Evolutionary conservation across 805 yeast species (phyloP).

Genomic region (Candida ficus): DNA sequence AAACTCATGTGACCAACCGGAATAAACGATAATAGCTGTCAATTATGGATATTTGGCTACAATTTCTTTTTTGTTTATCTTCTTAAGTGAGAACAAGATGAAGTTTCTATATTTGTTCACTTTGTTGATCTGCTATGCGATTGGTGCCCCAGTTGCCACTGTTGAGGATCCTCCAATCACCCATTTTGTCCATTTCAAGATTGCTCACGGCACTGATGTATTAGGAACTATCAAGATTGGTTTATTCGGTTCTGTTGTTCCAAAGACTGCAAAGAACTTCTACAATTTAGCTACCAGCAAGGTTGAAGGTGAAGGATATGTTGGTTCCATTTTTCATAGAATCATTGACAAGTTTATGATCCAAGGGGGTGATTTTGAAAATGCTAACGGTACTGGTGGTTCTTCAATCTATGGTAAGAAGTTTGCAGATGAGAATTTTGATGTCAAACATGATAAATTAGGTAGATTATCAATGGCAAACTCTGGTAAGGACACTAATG

Average conservation of each 20-base stretch:
- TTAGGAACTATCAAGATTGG: conserved; percentile 45
- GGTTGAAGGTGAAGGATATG: conserved; percentile 37
- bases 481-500: conserved; percentile 62
- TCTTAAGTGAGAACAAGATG: conserved; percentile 12
- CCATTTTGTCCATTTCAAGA: conserved; percentile 21
- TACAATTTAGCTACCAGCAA: conserved; percentile 36
- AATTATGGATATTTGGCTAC: too few species aligned
- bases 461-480: conserved; percentile 72
- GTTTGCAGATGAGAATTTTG: conserved; percentile 74
- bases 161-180: conserved; percentile 23
- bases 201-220: conserved; percentile 17
- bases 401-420: conserved; percentile 69
- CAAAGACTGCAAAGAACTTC: conserved; percentile 60
- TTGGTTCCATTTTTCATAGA: conserved; percentile 64
- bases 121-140: conserved; percentile 4
- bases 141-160: conserved; percentile 11
- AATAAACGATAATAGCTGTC: too few species aligned
- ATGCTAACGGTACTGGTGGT: conserved; percentile 67
- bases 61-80: too few species aligned
- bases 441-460: conserved; percentile 61
- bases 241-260: conserved; percentile 60
- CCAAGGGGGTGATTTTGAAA: conserved; percentile 85
- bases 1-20: neutral
- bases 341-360: conserved; percentile 71
- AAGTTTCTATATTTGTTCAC: conserved; percentile 8